phyloP scores from a whole-genome alignment of 2,329 filamentous ascomycete genomes.

The Phialophora tarda region DNA sequence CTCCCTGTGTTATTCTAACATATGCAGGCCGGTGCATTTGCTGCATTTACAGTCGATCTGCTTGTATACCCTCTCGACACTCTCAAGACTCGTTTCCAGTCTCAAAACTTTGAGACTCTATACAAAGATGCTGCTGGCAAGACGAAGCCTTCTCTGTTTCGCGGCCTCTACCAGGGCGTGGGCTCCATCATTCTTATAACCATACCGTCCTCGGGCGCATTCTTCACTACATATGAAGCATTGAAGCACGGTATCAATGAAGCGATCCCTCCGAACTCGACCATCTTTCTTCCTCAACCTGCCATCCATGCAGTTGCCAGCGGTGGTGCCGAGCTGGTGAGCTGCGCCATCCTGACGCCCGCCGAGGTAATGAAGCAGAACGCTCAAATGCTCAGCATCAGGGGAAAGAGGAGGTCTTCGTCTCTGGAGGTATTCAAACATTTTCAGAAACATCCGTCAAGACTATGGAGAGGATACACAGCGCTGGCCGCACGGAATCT shows the following conservation, averaged over 20 bases:
- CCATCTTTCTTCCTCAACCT: constrained; percentile 65
- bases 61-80: constrained; percentile 89
- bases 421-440: constrained; percentile 63
- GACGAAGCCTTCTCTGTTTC: constrained; percentile 62
- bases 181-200: constrained; percentile 85
- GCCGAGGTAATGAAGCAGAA: constrained; percentile 94
- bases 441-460: constrained; percentile 63
- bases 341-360: constrained; percentile 83
- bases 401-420: constrained; percentile 45
- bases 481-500: constrained; percentile 82
- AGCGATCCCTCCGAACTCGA: constrained; percentile 52
- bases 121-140: constrained; percentile 55
- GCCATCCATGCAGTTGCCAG: constrained; percentile 76
- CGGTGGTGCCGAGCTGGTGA: constrained; percentile 77
- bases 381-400: constrained; percentile 73
- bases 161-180: constrained; percentile 84
- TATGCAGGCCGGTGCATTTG: constrained; percentile 76
- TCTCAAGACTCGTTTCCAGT: constrained; percentile 84
- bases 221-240: constrained; percentile 88
- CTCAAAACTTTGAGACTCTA: constrained; percentile 71
- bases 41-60: constrained; percentile 84
- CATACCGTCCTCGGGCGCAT: constrained; percentile 84
- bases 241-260: constrained; percentile 68
- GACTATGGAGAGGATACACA: constrained; percentile 73
- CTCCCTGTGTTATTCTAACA: not conserved